These are phyloP conservation scores for Cenchrus americanus DNA, from an alignment of 176 grass and related monocot genomes.

Conservation along the genomic window DNA sequence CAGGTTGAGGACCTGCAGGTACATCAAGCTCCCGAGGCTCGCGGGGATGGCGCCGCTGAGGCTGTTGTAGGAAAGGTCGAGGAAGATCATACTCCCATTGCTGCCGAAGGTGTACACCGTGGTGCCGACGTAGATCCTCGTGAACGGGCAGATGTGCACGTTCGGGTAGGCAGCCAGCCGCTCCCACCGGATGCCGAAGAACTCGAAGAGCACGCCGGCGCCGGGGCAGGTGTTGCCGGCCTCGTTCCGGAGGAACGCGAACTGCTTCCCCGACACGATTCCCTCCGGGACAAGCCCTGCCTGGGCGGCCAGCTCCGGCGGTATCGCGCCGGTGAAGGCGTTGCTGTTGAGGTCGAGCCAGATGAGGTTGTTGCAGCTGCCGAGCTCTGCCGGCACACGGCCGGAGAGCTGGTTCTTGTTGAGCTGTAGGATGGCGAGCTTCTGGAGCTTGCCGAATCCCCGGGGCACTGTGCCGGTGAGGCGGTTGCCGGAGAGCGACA, in stretches of 20 bases:
- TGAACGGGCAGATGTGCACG: slow-evolving; percentile 69
- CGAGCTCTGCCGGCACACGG: slow-evolving; percentile 63
- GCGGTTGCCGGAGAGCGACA: slow-evolving; percentile 74
- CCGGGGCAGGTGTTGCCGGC: slow-evolving; percentile 91
- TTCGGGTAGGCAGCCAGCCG: slow-evolving; percentile 64
- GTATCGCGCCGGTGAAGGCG: slow-evolving; percentile 63
- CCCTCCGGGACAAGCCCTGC: slow-evolving; percentile 74
- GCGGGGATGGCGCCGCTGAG: slow-evolving; percentile 62
- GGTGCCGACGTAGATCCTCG: slow-evolving; percentile 82
- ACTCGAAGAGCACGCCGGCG: slow-evolving; percentile 93
- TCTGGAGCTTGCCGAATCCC: slow-evolving; percentile 63
- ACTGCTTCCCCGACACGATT: slow-evolving; percentile 86
- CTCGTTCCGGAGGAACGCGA: slow-evolving; percentile 87
- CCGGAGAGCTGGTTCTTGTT: slow-evolving; percentile 77
- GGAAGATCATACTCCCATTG: slow-evolving; percentile 97
- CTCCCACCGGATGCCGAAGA: slow-evolving; percentile 79
- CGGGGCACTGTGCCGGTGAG: slow-evolving; percentile 66
- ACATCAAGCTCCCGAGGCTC: slow-evolving; percentile 70
- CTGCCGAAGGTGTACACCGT: slow-evolving; percentile 64
- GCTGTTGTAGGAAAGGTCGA: slow-evolving; percentile 89
- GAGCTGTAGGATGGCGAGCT: slow-evolving; percentile 87
- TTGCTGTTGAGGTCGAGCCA: slow-evolving; percentile 97
- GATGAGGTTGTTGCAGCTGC: slow-evolving; percentile 83
- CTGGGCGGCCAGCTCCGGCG: slow-evolving; percentile 59
- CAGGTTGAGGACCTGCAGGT: slow-evolving; percentile 81